Evolutionary conservation across 495 filamentous ascomycete species (phyloP).

Genomic region (Podospora comata): DNA sequence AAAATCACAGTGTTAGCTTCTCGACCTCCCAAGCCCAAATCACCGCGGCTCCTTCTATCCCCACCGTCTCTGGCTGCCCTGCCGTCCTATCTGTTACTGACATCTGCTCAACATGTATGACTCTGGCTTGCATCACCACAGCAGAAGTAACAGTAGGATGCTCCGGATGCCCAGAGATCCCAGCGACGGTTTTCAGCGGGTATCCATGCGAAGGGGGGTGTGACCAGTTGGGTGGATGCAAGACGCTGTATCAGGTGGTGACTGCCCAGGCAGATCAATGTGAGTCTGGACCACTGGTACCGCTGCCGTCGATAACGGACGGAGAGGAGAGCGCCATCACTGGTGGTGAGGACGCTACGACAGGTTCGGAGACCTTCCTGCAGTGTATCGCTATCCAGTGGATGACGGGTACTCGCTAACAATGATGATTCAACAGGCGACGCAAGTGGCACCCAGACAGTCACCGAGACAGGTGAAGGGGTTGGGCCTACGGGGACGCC

Average conservation of each 20-base stretch:
- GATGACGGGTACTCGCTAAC: background rate
- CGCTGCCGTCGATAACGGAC: background rate
- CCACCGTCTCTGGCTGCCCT: background rate
- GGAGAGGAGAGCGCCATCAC: background rate
- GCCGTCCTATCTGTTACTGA: slow-evolving; percentile 22
- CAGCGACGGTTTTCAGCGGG: slow-evolving; percentile 23
- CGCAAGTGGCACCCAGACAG: background rate
- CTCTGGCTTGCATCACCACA: slow-evolving; percentile 22
- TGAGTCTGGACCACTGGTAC: slow-evolving; percentile 2
- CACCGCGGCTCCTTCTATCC: background rate
- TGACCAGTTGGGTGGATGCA: slow-evolving; percentile 22
- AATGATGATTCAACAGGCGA: background rate
- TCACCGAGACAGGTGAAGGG: background rate
- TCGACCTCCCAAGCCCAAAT: background rate
- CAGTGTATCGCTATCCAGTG: background rate
- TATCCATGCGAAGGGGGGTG: slow-evolving; percentile 27
- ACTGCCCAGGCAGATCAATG: slow-evolving; percentile 11
- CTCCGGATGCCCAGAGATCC: slow-evolving; percentile 18
- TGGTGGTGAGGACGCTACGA: background rate
- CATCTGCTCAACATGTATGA: slow-evolving; percentile 31
- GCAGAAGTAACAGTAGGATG: slow-evolving; percentile 25
- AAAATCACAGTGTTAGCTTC: background rate
- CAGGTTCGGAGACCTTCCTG: background rate
- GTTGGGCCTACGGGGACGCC: background rate
- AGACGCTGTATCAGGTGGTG: slow-evolving; percentile 23